phyloP scores from a whole-genome alignment of 1,139 yeast genomes.

The Debaryomyces subglobosus region DNA sequence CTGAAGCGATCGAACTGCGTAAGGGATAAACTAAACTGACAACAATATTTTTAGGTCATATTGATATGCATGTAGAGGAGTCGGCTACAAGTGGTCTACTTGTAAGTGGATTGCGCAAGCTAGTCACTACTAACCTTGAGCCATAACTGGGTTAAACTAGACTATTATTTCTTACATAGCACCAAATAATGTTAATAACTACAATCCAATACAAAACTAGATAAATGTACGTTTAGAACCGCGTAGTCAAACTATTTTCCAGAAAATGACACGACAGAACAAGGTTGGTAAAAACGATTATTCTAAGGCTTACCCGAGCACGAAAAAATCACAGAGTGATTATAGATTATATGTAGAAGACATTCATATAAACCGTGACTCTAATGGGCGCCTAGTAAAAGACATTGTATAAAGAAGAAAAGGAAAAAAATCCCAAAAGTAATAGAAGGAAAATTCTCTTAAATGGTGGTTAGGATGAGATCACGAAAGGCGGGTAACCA shows the following conservation, averaged over 20 bases:
- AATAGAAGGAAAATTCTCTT: constrained; percentile 11
- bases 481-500: constrained; percentile 26
- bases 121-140: background rate
- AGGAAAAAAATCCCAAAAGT: constrained; percentile 14
- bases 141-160: background rate
- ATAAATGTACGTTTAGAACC: constrained; percentile 68
- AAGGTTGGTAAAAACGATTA: constrained; percentile 60
- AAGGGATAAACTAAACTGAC: background rate
- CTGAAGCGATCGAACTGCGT: constrained; percentile 37
- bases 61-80: background rate
- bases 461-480: constrained; percentile 5
- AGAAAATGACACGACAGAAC: constrained; percentile 59
- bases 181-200: background rate
- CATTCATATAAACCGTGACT: constrained; percentile 73
- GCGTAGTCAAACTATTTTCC: constrained; percentile 56
- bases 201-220: constrained; percentile 5
- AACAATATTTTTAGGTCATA: too few relatives aligned
- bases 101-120: background rate
- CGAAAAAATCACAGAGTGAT: constrained; percentile 57
- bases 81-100: background rate
- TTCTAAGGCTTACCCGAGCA: constrained; percentile 95
- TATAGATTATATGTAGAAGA: constrained; percentile 53
- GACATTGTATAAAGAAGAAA: constrained; percentile 65
- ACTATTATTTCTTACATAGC: background rate
- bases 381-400: constrained; percentile 88